A percentile compares a stretch with the other conserved stretches of the same genome.
Conservation (phyloP, 176 grass and related monocot species). For the Triticum dicoccoides region DNA sequence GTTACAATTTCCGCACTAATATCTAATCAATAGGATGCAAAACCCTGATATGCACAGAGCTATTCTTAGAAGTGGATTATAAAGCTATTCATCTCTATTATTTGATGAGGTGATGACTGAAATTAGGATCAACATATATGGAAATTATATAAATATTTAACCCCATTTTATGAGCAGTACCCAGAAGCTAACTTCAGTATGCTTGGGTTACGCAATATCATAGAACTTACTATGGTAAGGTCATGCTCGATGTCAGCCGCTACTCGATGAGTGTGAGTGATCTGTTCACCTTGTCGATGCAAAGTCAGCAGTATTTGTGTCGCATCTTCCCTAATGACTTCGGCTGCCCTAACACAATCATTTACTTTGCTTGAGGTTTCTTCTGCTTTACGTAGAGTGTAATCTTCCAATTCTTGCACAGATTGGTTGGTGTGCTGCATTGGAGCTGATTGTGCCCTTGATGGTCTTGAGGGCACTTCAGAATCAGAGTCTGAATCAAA, state of each 20-base stretch:
- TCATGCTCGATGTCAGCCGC: slow-evolving; percentile 79
- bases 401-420: slow-evolving; percentile 75
- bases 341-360: slow-evolving; percentile 80
- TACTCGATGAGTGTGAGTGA: slow-evolving; percentile 58
- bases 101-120: slow-evolving; percentile 18
- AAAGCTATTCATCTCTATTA: neutral
- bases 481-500: slow-evolving; percentile 79
- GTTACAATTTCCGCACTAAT: neutral
- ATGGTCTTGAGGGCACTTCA: slow-evolving; percentile 41
- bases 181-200: neutral
- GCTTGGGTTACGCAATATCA: neutral
- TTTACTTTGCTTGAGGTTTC: slow-evolving; percentile 74
- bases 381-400: slow-evolving; percentile 52
- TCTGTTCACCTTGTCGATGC: slow-evolving; percentile 92
- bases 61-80: neutral
- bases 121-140: neutral
- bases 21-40: neutral
- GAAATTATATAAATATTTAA: neutral
- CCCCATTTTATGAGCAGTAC: neutral
- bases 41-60: slow-evolving; percentile 1
- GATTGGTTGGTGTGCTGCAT: slow-evolving; percentile 42
- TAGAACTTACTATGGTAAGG: slow-evolving; percentile 74
- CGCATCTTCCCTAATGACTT: slow-evolving; percentile 90
- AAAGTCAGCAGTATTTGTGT: slow-evolving; percentile 64
- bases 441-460: slow-evolving; percentile 54